Conservation (phyloP, 1,284 basidiomycete species). For the Peniophora sp. region DNA sequence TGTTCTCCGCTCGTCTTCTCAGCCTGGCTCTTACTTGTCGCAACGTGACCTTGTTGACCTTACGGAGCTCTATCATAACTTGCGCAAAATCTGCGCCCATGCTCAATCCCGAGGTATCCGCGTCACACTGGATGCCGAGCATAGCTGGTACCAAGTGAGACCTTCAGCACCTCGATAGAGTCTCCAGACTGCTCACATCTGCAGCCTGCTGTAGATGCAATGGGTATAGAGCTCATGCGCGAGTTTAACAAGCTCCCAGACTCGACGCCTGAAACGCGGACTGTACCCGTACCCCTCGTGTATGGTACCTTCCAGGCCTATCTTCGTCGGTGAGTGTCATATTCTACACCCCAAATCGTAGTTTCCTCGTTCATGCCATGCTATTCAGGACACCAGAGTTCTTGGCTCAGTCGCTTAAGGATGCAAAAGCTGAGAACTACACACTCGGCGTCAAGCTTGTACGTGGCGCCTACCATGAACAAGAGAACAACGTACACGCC, state of each 20-base stretch:
- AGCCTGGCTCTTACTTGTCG: conserved; percentile 28
- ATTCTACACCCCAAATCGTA: too few relatives aligned
- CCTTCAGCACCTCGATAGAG: too few relatives aligned
- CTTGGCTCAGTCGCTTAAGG: conserved; percentile 57
- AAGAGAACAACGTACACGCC: conserved; percentile 8
- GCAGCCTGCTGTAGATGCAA: conserved; percentile 78
- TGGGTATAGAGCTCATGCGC: conserved; percentile 66
- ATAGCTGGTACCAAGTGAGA: conserved; percentile 64
- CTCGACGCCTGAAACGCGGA: conserved; percentile 8
- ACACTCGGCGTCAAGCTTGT: conserved; percentile 94
- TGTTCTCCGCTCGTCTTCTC: conserved; percentile 22
- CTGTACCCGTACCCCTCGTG: conserved; percentile 49
- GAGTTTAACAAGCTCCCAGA: conserved; percentile 59
- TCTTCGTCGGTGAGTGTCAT: conserved; percentile 50
- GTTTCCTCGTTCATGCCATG: neutral
- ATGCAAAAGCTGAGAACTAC: conserved; percentile 67
- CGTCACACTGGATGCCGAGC: conserved; percentile 79
- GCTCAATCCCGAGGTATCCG: conserved; percentile 55
- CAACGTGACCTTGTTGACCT: conserved; percentile 52
- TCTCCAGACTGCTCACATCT: neutral
- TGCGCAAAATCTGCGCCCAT: conserved; percentile 50
- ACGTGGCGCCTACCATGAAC: conserved; percentile 67
- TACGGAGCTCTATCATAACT: conserved; percentile 48
- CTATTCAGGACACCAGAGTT: conserved; percentile 54
- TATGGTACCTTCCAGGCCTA: conserved; percentile 87